A percentile compares a stretch with the other conserved stretches of the same genome.
These are phyloP conservation scores for Aspergillus brunneoviolaceus DNA, from an alignment of 2,329 filamentous ascomycete genomes.

Conservation along the genomic window DNA sequence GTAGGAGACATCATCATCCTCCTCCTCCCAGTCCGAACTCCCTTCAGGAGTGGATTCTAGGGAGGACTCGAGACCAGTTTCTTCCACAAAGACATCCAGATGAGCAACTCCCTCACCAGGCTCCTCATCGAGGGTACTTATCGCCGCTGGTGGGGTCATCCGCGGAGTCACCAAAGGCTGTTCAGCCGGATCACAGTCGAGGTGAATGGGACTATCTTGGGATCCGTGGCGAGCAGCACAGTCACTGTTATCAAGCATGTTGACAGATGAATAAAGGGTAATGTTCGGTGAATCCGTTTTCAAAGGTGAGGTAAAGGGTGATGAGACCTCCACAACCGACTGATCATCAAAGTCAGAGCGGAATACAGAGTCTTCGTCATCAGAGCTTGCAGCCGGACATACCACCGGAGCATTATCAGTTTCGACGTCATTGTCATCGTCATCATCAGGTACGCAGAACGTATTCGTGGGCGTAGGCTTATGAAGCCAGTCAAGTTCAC, in stretches of 20 bases:
- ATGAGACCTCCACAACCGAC: slow-evolving; percentile 22
- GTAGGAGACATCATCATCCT: slow-evolving; percentile 2
- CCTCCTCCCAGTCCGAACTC: slow-evolving; percentile 6
- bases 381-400: slow-evolving; percentile 8
- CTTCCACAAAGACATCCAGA: slow-evolving; percentile 4
- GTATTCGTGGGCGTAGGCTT: slow-evolving; percentile 32
- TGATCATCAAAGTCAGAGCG: slow-evolving; percentile 21
- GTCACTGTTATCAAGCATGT: background rate
- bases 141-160: slow-evolving; percentile 22
- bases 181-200: slow-evolving; percentile 16
- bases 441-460: slow-evolving; percentile 43
- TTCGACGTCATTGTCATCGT: slow-evolving; percentile 33
- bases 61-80: slow-evolving; percentile 7
- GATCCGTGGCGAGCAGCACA: slow-evolving; percentile 3
- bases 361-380: slow-evolving; percentile 12
- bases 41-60: slow-evolving; percentile 6
- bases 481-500: slow-evolving; percentile 31
- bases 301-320: slow-evolving; percentile 25
- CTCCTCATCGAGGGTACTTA: background rate
- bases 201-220: slow-evolving; percentile 16
- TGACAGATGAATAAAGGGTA: background rate
- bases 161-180: slow-evolving; percentile 24
- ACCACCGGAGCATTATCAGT: slow-evolving; percentile 5
- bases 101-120: slow-evolving; percentile 2
- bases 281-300: slow-evolving; percentile 12